phyloP scores from a whole-genome alignment of 2,329 filamentous ascomycete genomes.

The Hymenoscyphus fraxineus region DNA sequence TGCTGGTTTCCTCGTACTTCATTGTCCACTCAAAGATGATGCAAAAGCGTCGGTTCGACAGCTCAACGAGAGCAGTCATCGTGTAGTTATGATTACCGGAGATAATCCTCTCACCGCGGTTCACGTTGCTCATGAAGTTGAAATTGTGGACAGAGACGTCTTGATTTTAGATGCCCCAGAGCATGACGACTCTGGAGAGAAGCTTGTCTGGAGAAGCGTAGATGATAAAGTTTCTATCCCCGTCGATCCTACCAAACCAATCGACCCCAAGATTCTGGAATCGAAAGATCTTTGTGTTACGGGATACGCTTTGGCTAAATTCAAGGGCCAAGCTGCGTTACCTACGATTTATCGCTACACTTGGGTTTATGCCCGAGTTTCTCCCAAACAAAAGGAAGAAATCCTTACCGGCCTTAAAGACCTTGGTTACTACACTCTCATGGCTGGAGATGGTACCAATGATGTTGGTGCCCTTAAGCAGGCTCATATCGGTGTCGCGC shows the following conservation, averaged over 20 bases:
- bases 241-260: constrained; percentile 75
- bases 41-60: constrained; percentile 91
- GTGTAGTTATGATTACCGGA: constrained; percentile 98
- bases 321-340: constrained; percentile 76
- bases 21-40: constrained; percentile 94
- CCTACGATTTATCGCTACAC: constrained; percentile 77
- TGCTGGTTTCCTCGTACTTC: constrained; percentile 91
- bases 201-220: constrained; percentile 89
- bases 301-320: constrained; percentile 86
- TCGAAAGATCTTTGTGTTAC: constrained; percentile 93
- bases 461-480: constrained; percentile 97
- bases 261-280: constrained; percentile 76
- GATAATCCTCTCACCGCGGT: constrained; percentile 96
- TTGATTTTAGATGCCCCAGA: constrained; percentile 94
- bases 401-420: constrained; percentile 96
- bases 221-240: constrained; percentile 85
- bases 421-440: constrained; percentile 94
- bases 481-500: constrained; percentile 92
- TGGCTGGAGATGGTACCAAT: constrained; percentile 98
- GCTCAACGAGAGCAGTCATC: constrained; percentile 98
- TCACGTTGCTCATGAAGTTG: constrained; percentile 90
- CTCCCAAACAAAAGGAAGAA: constrained; percentile 97
- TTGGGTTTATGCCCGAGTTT: constrained; percentile 98
- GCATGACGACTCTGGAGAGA: constrained; percentile 74
- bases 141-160: constrained; percentile 94